phyloP scores from a whole-genome alignment of 139 green algal species.

The Chlorella sp. region DNA sequence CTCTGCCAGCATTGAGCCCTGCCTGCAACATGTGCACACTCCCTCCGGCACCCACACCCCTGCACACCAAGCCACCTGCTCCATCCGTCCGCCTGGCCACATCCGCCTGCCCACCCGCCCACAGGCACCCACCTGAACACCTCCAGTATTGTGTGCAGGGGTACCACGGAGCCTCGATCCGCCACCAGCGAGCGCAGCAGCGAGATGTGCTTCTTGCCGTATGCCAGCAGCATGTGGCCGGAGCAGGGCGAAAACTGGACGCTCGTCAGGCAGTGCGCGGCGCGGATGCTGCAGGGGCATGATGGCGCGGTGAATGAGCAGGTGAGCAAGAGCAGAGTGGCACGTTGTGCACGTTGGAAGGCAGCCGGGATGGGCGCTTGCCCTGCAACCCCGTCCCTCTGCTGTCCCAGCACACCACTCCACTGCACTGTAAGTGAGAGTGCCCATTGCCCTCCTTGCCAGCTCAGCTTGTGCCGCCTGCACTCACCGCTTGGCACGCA shows the following conservation, averaged over 20 bases:
- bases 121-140: slow-evolving; percentile 41
- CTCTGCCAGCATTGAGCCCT: too few species aligned
- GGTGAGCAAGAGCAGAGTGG: neutral
- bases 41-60: too few species aligned
- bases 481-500: slow-evolving; percentile 54
- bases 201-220: slow-evolving; percentile 88
- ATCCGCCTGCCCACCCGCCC: too few species aligned
- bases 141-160: slow-evolving; percentile 92
- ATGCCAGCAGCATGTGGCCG: slow-evolving; percentile 89
- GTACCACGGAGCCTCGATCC: slow-evolving; percentile 65
- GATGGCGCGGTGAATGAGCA: neutral
- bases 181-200: slow-evolving; percentile 81
- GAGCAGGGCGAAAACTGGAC: slow-evolving; percentile 91
- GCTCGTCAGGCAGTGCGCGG: slow-evolving; percentile 95
- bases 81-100: too few species aligned
- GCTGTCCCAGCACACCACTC: neutral
- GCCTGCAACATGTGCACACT: too few species aligned
- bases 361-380: neutral
- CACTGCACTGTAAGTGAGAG: too few species aligned
- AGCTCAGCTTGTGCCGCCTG: neutral
- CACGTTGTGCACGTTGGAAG: neutral
- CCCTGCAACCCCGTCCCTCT: neutral
- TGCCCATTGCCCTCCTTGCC: too few species aligned
- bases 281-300: slow-evolving; percentile 63
- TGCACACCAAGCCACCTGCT: too few species aligned